Evolutionary conservation across 202 grass and related monocot species (phyloP), one percentile per base, ranked within the genome.

Genomic region (Panicum hallii): DNA sequence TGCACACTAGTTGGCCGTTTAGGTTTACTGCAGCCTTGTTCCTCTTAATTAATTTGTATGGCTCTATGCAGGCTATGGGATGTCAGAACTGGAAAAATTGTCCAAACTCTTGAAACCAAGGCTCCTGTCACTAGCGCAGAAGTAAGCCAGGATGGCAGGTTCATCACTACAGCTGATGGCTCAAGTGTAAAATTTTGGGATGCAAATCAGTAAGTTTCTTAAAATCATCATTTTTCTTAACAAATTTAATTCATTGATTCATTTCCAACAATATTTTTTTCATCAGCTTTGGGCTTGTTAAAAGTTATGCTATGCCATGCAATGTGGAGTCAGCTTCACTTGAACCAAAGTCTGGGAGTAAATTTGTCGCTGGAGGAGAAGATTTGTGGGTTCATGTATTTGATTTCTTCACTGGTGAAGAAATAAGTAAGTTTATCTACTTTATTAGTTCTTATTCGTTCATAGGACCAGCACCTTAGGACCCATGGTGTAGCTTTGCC

Each of bases 111-210:
- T 84, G 97, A 99, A 86, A 99, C 97, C 71, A 99, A 97, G 84
- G 86, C 93, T 78, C 83, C 97, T 60, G 97, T 97, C 34, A 99
- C 97, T 9, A 92, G 97, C 84, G 87, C 93, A 63, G 97, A 99
- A 90, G 97, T 99, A 82, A 99, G 97, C 72, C 90, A 79, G 70
- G 97, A 99, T 38, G 94, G 97, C 62, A 91, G 97, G 81, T 97
- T 97, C 84, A 99, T 99, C 52, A 99, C 97, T 68, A 99, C 93
- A 72, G 90, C 97, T 60, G 97, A 99, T 87, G 97, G 93, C 2
- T 94, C 97, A 30, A 94, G 88, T 87, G 91, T 99, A 82, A 99
- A 97, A 72, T 99, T 99, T 75, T 99, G 97, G 97, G 97, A 99
- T 42, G 91, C 93, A 2, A 99, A 99, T 79, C 91, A 99, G 97